Base-by-base conservation (phyloP, 1,284 basidiomycete genomes). In the Mycosarcoma maydis region DNA sequence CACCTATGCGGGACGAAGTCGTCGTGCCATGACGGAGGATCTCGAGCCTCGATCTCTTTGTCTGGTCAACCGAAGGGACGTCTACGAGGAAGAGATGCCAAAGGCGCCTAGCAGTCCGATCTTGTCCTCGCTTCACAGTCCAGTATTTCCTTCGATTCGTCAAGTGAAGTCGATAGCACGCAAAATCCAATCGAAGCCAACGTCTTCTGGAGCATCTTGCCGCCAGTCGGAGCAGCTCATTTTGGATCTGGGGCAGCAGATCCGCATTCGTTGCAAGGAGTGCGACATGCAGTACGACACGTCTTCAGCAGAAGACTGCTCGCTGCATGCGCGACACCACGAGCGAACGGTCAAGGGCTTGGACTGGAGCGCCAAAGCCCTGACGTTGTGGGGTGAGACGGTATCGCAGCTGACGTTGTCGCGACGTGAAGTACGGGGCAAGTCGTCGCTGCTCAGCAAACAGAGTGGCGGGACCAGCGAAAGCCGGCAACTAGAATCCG, bases 221-320 rank as follows among this genome's bases (percentile, higher is more conserved):
- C 49, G 50, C 23, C 51, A 59, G 38, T 52, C 60, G 8, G 74
- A 78, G 38, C 76, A 78, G 45, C 53, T 78, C 37, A 71, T 75
- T 17, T 56, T 78, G 30, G 76, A 78, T 39, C 43, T 78, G 8
- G 76, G 76, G 5, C 76, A 78, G 51, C 61, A 54, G 20, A 72
- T 75, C 37, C 68, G 62, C n/a, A 49, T 73, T 10, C 58, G 55
- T 0, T 78, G 76, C 51, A 36, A 14, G 8, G 66, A 69, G 20
- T 78, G 76, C 45, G 65, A 61, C 6, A 78, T 78, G 76, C 73
- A 76, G 43, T 78, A 70, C 57, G 76, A 78, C 44, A 39, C 58
- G 16, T 70, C 67, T 7, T 71, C 68, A 19, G 44, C 70, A 2
- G 62, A 76, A 39, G 77, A 78, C 50, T 58, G 48, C 14, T 29